phyloP scores from a whole-genome alignment of 768 basidiomycete genomes.

The Leucosporidium creatinivorum region DNA sequence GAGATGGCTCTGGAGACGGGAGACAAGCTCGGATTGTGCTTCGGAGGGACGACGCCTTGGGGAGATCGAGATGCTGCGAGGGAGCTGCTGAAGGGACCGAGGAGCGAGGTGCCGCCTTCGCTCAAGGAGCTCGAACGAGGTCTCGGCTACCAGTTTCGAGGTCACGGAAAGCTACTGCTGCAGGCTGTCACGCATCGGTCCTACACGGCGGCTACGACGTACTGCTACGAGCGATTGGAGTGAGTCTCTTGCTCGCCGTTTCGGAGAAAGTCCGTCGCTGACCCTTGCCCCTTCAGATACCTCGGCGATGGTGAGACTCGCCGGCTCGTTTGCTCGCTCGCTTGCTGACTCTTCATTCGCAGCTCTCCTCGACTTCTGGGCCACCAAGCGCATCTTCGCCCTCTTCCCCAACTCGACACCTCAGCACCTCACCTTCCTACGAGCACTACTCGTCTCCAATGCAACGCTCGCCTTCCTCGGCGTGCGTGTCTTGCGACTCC shows the following conservation, averaged over 20 bases:
- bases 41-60: constrained; percentile 70
- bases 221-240: constrained; percentile 78
- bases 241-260: constrained; percentile 37
- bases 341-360: constrained; percentile 46
- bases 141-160: constrained; percentile 65
- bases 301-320: constrained; percentile 66
- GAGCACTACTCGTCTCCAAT: constrained; percentile 41
- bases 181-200: constrained; percentile 82
- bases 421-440: constrained; percentile 56
- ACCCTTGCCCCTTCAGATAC: constrained; percentile 38
- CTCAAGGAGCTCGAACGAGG: constrained; percentile 49
- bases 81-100: constrained; percentile 45
- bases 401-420: constrained; percentile 62
- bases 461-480: constrained; percentile 63
- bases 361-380: constrained; percentile 65
- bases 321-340: constrained; percentile 27
- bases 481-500: constrained; percentile 58
- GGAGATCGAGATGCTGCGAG: constrained; percentile 48
- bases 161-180: constrained; percentile 53
- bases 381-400: constrained; percentile 45
- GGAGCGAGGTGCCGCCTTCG: not conserved
- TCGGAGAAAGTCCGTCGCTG: not conserved
- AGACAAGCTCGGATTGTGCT: constrained; percentile 57
- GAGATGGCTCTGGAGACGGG: constrained; percentile 61
- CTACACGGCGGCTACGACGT: constrained; percentile 50